Evolutionary conservation across 2,329 filamentous ascomycete species (phyloP).

Genomic region (Trichoderma pleuroti): DNA sequence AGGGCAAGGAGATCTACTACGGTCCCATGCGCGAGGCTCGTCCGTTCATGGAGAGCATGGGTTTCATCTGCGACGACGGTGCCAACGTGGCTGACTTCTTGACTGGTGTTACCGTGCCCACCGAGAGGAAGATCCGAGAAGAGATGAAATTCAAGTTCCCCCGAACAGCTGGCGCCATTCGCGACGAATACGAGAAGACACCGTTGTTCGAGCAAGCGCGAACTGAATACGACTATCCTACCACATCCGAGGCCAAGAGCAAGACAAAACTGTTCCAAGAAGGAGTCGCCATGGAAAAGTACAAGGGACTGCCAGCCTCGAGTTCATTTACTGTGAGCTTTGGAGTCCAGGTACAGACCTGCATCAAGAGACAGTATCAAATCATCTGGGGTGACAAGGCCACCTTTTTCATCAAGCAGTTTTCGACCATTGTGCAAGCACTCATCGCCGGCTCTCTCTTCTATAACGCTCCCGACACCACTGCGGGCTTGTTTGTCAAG

Average conservation of each 20-base stretch:
- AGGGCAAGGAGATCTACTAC: conserved; percentile 64
- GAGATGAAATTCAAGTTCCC: conserved; percentile 42
- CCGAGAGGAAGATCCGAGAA: conserved; percentile 59
- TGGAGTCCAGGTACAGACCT: conserved; percentile 52
- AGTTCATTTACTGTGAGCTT: conserved; percentile 58
- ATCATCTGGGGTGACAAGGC: conserved; percentile 63
- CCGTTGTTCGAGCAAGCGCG: conserved; percentile 49
- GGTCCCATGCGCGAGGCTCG: conserved; percentile 56
- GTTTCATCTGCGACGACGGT: conserved; percentile 59
- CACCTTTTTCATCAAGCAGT: conserved; percentile 61
- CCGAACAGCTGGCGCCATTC: conserved; percentile 43
- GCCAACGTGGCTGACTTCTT: conserved; percentile 64
- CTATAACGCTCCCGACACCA: conserved; percentile 58
- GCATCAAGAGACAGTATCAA: conserved; percentile 59
- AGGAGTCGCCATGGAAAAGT: conserved; percentile 51
- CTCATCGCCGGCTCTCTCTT: conserved; percentile 65
- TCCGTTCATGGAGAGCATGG: conserved; percentile 62
- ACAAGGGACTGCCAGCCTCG: conserved; percentile 48
- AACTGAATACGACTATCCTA: conserved; percentile 55
- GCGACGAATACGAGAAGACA: conserved; percentile 50
- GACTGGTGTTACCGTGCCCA: conserved; percentile 63
- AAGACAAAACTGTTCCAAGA: conserved; percentile 53
- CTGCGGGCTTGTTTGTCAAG: conserved; percentile 60
- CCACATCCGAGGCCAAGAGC: conserved; percentile 44
- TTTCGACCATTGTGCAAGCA: conserved; percentile 54